A percentile compares a stretch with the other conserved stretches of the same genome.
phyloP scores from a whole-genome alignment of 2,329 filamentous ascomycete species.

The Orbilia quercus region DNA sequence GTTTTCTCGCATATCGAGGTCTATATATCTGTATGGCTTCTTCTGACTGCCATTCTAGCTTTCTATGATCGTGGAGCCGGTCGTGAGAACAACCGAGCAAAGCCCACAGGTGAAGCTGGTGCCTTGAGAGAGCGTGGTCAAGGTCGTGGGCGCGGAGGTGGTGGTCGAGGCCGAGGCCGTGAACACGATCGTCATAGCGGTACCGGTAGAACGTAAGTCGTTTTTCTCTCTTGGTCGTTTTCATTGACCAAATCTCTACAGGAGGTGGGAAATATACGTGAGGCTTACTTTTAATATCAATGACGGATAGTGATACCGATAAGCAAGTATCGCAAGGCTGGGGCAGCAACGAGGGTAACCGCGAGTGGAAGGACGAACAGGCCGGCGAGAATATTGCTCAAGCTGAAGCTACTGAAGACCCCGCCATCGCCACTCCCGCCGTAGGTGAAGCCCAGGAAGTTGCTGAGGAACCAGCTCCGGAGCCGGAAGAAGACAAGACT shows the following conservation, averaged over 20 bases:
- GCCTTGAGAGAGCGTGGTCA: no score
- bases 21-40: conserved; percentile 50
- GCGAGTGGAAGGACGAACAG: conserved; percentile 90
- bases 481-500: conserved; percentile 83
- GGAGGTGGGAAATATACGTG: conserved; percentile 56
- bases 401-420: conserved; percentile 78
- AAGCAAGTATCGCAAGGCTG: conserved; percentile 91
- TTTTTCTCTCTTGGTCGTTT: neutral
- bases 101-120: conserved; percentile 8
- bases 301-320: conserved; percentile 74
- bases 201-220: conserved; percentile 59
- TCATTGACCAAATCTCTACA: neutral
- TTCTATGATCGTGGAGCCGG: conserved; percentile 90
- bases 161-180: conserved; percentile 69
- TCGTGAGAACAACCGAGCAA: no score
- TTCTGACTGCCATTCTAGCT: conserved; percentile 67
- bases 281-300: conserved; percentile 7
- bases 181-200: conserved; percentile 67
- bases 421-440: conserved; percentile 65
- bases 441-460: conserved; percentile 65
- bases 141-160: conserved; percentile 69
- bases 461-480: conserved; percentile 60
- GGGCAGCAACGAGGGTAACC: conserved; percentile 83
- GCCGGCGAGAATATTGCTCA: conserved; percentile 89
- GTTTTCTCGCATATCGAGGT: no score